Evolutionary conservation across 345 rosid genomes (phyloP).

Genomic region (Syzygium jambos): DNA sequence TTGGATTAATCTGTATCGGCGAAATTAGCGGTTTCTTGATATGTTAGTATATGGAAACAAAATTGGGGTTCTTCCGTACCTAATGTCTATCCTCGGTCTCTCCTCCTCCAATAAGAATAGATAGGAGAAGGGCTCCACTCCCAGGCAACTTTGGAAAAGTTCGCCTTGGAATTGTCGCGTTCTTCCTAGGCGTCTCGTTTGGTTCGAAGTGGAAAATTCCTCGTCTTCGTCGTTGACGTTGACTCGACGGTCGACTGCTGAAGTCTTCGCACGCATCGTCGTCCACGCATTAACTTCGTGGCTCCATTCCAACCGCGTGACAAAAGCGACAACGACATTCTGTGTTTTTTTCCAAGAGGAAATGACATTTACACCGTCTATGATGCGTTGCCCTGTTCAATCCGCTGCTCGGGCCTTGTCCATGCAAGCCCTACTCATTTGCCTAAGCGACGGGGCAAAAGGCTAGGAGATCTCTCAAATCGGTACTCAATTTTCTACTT

Average conservation of each 20-base stretch:
- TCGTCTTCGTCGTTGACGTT: background rate
- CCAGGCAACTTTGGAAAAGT: background rate
- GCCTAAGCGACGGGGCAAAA: background rate
- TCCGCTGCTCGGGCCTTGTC: background rate
- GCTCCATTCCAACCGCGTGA: background rate
- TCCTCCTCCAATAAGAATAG: background rate
- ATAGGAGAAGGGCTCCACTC: background rate
- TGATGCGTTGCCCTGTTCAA: background rate
- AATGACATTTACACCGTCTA: background rate
- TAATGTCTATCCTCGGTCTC: background rate
- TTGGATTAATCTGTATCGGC: background rate
- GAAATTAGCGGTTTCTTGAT: background rate
- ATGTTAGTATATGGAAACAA: background rate
- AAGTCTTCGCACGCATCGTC: background rate
- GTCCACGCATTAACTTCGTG: background rate
- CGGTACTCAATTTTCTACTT: background rate
- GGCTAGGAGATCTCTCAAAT: background rate
- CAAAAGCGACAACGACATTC: background rate
- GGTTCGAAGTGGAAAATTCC: background rate
- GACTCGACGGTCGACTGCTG: background rate
- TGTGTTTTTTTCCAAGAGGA: background rate
- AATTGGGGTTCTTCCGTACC: background rate
- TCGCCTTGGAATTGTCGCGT: background rate
- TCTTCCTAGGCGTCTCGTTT: background rate
- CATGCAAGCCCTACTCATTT: background rate